These are phyloP conservation scores for Avena eriantha DNA, from an alignment of 176 grass and related monocot genomes.

Conservation along the genomic window DNA sequence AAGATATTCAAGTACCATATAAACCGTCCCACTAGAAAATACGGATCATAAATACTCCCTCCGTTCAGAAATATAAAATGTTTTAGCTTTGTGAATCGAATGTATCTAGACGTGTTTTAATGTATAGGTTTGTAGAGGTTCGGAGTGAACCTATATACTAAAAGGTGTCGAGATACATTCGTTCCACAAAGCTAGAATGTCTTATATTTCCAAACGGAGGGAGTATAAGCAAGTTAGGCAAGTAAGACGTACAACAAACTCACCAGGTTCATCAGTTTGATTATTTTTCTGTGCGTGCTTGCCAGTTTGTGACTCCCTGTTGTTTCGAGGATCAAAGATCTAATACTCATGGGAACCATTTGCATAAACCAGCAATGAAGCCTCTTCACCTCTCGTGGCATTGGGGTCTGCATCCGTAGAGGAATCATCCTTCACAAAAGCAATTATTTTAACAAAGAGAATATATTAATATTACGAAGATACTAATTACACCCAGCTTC, in stretches of 20 bases:
- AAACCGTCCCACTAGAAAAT: neutral
- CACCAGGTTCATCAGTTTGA: conserved; percentile 63
- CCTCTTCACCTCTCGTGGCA: conserved; percentile 29
- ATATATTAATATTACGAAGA: too few relatives aligned
- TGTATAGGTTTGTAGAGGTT: too few relatives aligned
- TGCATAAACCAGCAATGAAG: conserved; percentile 56
- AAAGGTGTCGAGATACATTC: too few relatives aligned
- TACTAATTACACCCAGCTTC: too few relatives aligned
- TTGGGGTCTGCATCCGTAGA: conserved; percentile 38
- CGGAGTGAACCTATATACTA: too few relatives aligned
- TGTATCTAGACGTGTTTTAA: too few relatives aligned
- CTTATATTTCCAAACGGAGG: too few relatives aligned
- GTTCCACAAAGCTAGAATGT: too few relatives aligned
- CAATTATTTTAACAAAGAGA: too few relatives aligned
- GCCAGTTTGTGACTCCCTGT: conserved; percentile 35
- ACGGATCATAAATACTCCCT: neutral
- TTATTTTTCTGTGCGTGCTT: conserved; percentile 44
- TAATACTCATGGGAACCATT: conserved; percentile 80
- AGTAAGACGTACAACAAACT: conserved; percentile 39
- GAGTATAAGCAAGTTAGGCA: neutral
- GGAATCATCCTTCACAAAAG: conserved; percentile 56
- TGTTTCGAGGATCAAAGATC: conserved; percentile 74
- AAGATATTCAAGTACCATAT: neutral
- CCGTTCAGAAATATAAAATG: too few relatives aligned
- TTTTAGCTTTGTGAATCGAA: too few relatives aligned